These are phyloP conservation scores for Phytophthora pinifolia DNA, from an alignment of 352 stramenopile genomes.

Conservation along the genomic window DNA sequence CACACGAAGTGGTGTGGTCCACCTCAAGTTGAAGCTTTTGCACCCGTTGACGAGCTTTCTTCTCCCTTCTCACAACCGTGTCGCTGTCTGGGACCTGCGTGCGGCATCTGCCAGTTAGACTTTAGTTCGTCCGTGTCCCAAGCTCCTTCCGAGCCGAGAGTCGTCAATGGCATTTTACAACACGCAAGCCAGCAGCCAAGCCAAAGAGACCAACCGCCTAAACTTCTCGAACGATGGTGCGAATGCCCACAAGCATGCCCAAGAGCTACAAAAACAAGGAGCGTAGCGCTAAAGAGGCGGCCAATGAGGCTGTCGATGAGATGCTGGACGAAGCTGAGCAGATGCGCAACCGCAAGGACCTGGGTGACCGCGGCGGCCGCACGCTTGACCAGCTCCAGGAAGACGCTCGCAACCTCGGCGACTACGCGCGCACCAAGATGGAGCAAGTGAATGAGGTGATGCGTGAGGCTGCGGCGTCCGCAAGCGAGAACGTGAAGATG, in stretches of 20 bases:
- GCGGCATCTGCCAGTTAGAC: constrained; percentile 10
- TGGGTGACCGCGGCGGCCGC: constrained; percentile 23
- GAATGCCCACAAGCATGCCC: constrained; percentile 31
- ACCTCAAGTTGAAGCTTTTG: constrained; percentile 19
- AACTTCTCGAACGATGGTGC: constrained; percentile 9
- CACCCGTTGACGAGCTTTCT: constrained; percentile 15
- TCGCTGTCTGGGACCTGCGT: constrained; percentile 7
- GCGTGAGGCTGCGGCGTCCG: constrained; percentile 30
- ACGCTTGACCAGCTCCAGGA: constrained; percentile 47
- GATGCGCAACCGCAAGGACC: constrained; percentile 16
- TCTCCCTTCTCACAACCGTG: constrained; percentile 26
- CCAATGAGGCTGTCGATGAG: constrained; percentile 20
- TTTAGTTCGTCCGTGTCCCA: constrained; percentile 10
- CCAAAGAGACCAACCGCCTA: constrained; percentile 2
- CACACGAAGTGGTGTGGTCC: constrained; percentile 3
- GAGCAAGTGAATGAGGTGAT: constrained; percentile 45
- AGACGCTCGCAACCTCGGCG: constrained; percentile 39
- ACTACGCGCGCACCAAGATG: constrained; percentile 52
- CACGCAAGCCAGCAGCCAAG: constrained; percentile 9
- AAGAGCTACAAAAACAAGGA: constrained; percentile 24
- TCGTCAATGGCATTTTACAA: constrained; percentile 19
- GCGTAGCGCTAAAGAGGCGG: constrained; percentile 18
- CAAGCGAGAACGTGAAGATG: constrained; percentile 20
- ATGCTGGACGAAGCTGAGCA: constrained; percentile 32
- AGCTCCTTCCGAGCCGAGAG: not conserved